phyloP scores from a whole-genome alignment of 2,329 filamentous ascomycete genomes.

The Trichoderma harzianum region DNA sequence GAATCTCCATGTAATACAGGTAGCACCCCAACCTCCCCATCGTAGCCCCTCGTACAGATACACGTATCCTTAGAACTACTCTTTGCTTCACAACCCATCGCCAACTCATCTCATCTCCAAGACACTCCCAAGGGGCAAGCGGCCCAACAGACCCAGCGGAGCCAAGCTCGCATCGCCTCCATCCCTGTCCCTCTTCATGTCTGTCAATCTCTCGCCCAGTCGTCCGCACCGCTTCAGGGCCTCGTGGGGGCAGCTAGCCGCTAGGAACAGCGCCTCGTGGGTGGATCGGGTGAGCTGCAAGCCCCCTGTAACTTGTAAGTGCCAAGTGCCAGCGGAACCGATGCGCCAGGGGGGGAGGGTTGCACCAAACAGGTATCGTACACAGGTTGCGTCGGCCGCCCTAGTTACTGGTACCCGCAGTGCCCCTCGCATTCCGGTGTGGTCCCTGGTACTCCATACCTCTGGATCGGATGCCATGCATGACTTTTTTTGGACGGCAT shows the following conservation, averaged over 20 bases:
- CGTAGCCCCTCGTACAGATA: neutral
- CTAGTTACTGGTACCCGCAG: neutral
- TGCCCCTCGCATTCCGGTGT: slow-evolving; percentile 4
- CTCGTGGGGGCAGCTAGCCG: slow-evolving; percentile 4
- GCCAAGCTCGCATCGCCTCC: neutral
- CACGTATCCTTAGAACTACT: neutral
- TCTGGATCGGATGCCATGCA: neutral
- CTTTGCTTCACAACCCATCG: neutral
- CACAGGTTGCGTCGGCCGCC: neutral
- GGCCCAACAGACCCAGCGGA: neutral
- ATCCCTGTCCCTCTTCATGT: slow-evolving; percentile 3
- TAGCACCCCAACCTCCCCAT: neutral
- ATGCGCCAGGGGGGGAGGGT: neutral
- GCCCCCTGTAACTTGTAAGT: neutral
- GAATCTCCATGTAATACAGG: neutral
- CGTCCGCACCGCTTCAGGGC: neutral
- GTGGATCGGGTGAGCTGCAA: slow-evolving; percentile 2
- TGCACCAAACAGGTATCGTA: neutral
- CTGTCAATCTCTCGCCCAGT: slow-evolving; percentile 12
- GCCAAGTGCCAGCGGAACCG: neutral
- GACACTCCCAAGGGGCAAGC: neutral
- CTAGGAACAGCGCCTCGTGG: slow-evolving; percentile 11
- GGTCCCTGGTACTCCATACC: neutral
- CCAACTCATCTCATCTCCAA: neutral
- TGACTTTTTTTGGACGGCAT: neutral